phyloP scores from a whole-genome alignment of 2,329 filamentous ascomycete species.

The Colletotrichum noveboracense region DNA sequence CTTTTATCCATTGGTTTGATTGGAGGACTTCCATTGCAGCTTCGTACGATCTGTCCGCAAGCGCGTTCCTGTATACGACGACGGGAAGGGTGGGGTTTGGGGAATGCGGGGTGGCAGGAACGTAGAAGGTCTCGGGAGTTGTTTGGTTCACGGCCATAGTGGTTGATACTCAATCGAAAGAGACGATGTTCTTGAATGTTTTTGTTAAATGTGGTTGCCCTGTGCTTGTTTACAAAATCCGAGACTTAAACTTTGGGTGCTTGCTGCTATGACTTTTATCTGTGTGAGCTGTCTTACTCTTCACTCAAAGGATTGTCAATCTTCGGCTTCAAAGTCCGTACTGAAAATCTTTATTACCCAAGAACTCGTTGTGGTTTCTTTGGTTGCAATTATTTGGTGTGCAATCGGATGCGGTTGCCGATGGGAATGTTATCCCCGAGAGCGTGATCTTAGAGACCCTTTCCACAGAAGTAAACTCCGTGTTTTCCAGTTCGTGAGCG shows the following conservation, averaged over 20 bases:
- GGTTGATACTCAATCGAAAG: background rate
- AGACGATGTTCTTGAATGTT: background rate
- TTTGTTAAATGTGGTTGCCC: background rate
- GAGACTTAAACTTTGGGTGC: background rate
- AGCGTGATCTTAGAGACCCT: background rate
- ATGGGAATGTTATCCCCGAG: background rate
- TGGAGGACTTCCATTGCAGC: background rate
- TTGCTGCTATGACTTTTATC: background rate
- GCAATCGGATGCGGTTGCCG: background rate
- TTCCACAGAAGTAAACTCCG: background rate
- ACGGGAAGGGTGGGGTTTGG: background rate
- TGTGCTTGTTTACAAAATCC: background rate
- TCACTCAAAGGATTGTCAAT: fast-evolving
- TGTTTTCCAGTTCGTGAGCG: background rate
- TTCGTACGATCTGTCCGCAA: background rate
- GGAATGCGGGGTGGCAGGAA: background rate
- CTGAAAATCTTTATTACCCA: background rate
- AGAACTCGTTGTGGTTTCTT: background rate
- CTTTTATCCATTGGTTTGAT: background rate
- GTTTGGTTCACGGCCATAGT: background rate
- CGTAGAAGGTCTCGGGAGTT: background rate
- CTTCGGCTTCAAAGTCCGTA: background rate
- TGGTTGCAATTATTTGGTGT: background rate
- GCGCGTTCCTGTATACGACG: background rate
- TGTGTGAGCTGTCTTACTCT: background rate